Conservation (phyloP, 352 stramenopile genomes). For the Blastocystis sp. region DNA sequence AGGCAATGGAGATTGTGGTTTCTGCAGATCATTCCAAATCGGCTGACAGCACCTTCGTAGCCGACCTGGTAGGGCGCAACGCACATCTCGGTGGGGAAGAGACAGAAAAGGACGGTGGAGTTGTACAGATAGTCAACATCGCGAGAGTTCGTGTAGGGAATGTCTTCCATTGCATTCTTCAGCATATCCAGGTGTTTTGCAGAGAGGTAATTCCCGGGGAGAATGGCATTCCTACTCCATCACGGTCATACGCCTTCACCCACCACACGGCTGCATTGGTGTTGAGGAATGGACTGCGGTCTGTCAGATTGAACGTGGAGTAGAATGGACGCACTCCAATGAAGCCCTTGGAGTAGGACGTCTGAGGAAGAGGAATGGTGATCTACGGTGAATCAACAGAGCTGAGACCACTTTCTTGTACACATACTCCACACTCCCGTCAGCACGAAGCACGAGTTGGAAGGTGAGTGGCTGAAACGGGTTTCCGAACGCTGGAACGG, state of each 20-base stretch:
- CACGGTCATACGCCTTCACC: not conserved
- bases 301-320: constrained; percentile 4
- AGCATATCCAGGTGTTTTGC: not conserved
- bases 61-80: not conserved
- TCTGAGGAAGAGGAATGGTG: not conserved
- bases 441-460: not conserved
- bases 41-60: not conserved
- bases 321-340: constrained; percentile 44
- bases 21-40: not conserved
- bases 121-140: not conserved
- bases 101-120: not conserved
- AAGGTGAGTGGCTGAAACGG: not conserved
- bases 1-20: not conserved
- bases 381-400: constrained; percentile 1
- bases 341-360: not conserved
- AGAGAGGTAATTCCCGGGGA: not conserved
- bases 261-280: not conserved
- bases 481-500: not conserved
- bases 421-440: constrained; percentile 40
- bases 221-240: not conserved
- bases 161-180: not conserved
- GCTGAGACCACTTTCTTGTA: constrained; percentile 3
- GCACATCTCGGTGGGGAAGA: constrained; percentile 11
- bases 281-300: constrained; percentile 17
- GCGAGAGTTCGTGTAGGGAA: not conserved